Conservation (phyloP, 1,284 basidiomycete genomes). For the Ganoderma lingzhi region DNA sequence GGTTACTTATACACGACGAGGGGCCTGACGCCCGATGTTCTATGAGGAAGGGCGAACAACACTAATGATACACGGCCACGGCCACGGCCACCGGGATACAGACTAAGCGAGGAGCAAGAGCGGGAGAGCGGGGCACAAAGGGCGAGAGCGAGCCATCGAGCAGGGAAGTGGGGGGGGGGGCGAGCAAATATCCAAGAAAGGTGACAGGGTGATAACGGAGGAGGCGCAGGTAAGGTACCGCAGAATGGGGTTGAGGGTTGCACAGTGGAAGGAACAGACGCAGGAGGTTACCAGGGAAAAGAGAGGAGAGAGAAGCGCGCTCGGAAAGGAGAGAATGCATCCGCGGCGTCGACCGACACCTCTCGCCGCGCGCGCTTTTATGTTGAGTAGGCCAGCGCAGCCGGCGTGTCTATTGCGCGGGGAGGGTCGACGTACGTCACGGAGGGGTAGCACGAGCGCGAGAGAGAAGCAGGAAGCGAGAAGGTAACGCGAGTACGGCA, state of each 20-base stretch:
- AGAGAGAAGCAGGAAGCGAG: not conserved
- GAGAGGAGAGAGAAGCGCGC: not conserved
- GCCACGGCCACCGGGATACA: not conserved
- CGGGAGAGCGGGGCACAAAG: slow-evolving; percentile 1
- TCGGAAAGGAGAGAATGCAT: slow-evolving; percentile 2
- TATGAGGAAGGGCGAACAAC: not conserved
- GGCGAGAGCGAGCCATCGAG: not conserved
- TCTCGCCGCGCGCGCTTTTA: not conserved
- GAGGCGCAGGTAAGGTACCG: not conserved
- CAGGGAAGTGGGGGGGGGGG: not conserved
- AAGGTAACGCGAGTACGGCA: slow-evolving; percentile 4
- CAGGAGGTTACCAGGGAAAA: not conserved
- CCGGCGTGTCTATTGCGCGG: slow-evolving; percentile 7
- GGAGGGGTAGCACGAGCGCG: slow-evolving; percentile 6
- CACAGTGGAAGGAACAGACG: not conserved
- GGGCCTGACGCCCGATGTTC: not conserved
- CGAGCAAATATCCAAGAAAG: not conserved
- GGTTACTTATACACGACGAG: slow-evolving; percentile 1
- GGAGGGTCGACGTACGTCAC: not conserved
- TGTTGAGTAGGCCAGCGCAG: not conserved
- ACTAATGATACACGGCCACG: not conserved
- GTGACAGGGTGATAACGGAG: not conserved
- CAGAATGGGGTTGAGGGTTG: not conserved
- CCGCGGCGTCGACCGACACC: not conserved
- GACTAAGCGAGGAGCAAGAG: not conserved